Conservation (phyloP, 2,329 filamentous ascomycete genomes). For the Pestalotiopsis sp. region DNA sequence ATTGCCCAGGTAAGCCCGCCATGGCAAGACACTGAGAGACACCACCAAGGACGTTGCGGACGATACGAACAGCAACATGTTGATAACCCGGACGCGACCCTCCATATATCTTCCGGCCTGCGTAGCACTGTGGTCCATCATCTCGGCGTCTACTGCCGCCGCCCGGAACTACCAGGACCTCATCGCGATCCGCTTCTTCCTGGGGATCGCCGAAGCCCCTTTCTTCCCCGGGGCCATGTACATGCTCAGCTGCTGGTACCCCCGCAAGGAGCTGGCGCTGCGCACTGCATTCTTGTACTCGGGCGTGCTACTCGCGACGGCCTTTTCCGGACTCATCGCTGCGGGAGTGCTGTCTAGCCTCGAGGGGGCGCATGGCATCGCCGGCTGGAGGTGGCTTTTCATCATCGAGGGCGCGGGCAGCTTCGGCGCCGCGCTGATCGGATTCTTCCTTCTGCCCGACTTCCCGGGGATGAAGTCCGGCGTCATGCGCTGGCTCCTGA, state of each 20-base stretch:
- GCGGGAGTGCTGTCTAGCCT: conserved; percentile 58
- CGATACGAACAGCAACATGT: not conserved
- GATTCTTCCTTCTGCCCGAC: conserved; percentile 57
- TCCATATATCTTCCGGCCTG: conserved; percentile 26
- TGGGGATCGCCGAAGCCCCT: conserved; percentile 18
- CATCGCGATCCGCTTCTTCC: conserved; percentile 34
- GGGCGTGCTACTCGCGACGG: conserved; percentile 38
- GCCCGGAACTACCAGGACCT: conserved; percentile 40
- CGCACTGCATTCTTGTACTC: conserved; percentile 40
- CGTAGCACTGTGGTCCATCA: conserved; percentile 44
- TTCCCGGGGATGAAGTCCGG: conserved; percentile 28
- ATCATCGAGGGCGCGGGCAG: conserved; percentile 63
- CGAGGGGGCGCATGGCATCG: conserved; percentile 51
- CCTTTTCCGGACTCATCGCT: conserved; percentile 61
- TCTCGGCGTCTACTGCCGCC: conserved; percentile 42
- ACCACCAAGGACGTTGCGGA: too few species aligned
- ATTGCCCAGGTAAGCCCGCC: conserved; percentile 28
- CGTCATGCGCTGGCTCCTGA: conserved; percentile 46
- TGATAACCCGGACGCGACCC: not conserved
- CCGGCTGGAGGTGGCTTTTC: conserved; percentile 52
- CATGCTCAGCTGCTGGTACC: conserved; percentile 14
- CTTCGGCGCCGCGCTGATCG: conserved; percentile 59
- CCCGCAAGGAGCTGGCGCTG: conserved; percentile 15
- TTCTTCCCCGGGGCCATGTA: conserved; percentile 11
- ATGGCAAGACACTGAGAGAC: too few species aligned